These are phyloP conservation scores for Lathyrus aphaca DNA, from an alignment of 306 rosid genomes.

Conservation along the genomic window DNA sequence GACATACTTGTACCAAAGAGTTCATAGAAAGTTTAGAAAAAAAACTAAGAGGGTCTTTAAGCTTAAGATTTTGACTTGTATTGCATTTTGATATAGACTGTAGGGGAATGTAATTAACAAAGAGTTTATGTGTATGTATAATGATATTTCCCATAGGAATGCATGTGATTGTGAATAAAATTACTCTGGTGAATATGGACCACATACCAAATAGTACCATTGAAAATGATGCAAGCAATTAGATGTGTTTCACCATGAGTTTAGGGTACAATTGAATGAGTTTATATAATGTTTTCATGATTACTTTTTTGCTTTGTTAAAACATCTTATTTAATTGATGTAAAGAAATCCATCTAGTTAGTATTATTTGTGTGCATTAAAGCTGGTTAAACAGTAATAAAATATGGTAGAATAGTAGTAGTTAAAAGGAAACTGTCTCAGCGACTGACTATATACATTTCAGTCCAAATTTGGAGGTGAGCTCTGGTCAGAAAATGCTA, in stretches of 20 bases:
- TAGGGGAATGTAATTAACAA: not conserved
- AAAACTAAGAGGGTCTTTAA: not conserved
- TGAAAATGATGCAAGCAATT: not conserved
- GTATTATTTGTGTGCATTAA: too few relatives aligned
- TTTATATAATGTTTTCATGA: not conserved
- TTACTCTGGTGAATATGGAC: constrained; percentile 19
- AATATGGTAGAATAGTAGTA: too few relatives aligned
- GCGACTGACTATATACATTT: too few relatives aligned
- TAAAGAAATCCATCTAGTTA: not conserved
- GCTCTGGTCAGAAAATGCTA: too few relatives aligned
- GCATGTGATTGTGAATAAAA: constrained; percentile 29
- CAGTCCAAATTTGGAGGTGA: too few relatives aligned
- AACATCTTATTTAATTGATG: not conserved
- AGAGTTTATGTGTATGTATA: not conserved
- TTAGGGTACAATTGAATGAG: constrained; percentile 1
- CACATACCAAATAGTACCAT: not conserved
- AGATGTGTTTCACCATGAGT: not conserved
- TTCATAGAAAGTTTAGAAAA: not conserved
- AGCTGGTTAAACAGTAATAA: too few relatives aligned
- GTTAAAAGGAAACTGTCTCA: too few relatives aligned
- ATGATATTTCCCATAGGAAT: constrained; percentile 19
- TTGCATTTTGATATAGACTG: not conserved
- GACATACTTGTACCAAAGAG: not conserved
- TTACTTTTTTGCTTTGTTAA: not conserved
- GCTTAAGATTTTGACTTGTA: constrained; percentile 2